phyloP scores from a whole-genome alignment of 148 eudicot genomes.

The Beta vulgaris region DNA sequence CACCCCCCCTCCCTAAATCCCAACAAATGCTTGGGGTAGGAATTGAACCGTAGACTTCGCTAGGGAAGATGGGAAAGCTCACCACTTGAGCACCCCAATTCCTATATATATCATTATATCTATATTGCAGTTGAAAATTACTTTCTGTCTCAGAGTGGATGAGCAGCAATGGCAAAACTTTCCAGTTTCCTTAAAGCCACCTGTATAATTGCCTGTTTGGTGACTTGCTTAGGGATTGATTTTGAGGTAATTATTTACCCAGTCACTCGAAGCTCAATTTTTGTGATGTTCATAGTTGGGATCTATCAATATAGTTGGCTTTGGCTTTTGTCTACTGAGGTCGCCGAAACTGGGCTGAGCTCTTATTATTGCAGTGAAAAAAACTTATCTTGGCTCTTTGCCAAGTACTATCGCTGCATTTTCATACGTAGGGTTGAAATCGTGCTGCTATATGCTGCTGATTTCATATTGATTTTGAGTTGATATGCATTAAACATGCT shows the following conservation, averaged over 20 bases:
- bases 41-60: too few species aligned
- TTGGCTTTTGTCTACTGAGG: too few species aligned
- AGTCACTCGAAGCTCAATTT: neutral
- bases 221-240: neutral
- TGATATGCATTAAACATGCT: neutral
- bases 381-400: neutral
- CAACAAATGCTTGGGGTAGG: too few species aligned
- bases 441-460: neutral
- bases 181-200: neutral
- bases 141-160: neutral
- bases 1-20: neutral
- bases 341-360: neutral
- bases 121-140: neutral
- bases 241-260: neutral
- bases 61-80: too few species aligned
- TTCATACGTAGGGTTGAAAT: neutral
- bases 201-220: neutral
- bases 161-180: neutral
- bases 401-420: neutral
- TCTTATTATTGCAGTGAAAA: neutral
- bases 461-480: neutral
- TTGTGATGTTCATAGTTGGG: neutral
- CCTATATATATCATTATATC: neutral
- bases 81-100: too few species aligned
- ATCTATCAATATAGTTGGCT: neutral